Conservation (phyloP, 2,329 filamentous ascomycete genomes). For the Fusarium mundagurra region DNA sequence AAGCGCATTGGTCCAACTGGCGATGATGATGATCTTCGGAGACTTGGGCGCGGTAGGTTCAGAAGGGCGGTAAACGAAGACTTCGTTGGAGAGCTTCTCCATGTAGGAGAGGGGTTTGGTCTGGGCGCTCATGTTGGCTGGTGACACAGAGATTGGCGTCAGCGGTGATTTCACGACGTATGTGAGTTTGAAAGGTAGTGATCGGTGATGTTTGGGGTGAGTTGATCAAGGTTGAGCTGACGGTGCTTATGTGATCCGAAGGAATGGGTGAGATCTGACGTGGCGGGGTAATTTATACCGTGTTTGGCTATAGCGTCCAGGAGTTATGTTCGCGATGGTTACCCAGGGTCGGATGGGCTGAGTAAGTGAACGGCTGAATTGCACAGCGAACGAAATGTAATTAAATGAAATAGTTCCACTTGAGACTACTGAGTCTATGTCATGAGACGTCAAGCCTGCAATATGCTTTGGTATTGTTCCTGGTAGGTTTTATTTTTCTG, state of each 20-base stretch:
- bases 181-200: background rate
- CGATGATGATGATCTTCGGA: slow-evolving; percentile 22
- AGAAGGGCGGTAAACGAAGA: slow-evolving; percentile 6
- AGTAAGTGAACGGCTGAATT: background rate
- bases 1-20: slow-evolving; percentile 19
- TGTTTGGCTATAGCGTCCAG: background rate
- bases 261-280: background rate
- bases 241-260: background rate
- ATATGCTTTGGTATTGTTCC: background rate
- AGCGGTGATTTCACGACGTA: too few species aligned
- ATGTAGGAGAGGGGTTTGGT: slow-evolving; percentile 13
- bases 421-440: background rate
- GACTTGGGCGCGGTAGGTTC: background rate
- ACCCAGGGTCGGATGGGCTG: background rate
- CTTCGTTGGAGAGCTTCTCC: slow-evolving; percentile 12
- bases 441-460: background rate
- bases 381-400: background rate
- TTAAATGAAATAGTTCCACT: background rate
- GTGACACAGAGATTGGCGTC: too few species aligned
- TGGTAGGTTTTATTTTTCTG: too few species aligned
- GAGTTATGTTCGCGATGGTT: background rate
- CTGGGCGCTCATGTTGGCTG: background rate
- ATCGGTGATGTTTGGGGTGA: background rate
- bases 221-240: too few species aligned
- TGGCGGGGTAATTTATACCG: slow-evolving; percentile 3